Conservation (phyloP, 768 basidiomycete genomes). For the Pisolithus sp. region DNA sequence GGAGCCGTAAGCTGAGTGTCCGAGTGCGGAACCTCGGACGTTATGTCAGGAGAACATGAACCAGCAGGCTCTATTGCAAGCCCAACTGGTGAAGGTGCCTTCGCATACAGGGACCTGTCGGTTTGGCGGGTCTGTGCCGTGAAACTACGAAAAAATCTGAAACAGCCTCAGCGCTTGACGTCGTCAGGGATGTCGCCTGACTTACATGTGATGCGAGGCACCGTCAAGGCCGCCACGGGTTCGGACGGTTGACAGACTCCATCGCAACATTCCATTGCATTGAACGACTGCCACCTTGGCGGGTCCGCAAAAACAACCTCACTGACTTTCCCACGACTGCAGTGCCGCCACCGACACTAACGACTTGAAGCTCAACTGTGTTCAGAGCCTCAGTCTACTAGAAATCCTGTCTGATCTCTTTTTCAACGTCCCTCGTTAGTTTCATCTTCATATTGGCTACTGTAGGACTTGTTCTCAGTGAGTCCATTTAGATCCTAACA, state of each 20-base stretch:
- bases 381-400: too few relatives aligned
- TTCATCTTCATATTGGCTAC: too few relatives aligned
- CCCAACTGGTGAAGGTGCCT: not conserved
- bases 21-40: not conserved
- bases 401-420: too few relatives aligned
- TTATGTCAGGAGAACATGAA: too few relatives aligned
- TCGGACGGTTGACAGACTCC: conserved; percentile 50
- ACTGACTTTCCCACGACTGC: too few relatives aligned
- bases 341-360: too few relatives aligned
- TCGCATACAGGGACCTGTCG: not conserved
- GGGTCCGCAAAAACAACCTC: too few relatives aligned
- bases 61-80: not conserved
- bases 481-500: too few relatives aligned
- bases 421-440: too few relatives aligned
- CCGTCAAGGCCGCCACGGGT: conserved; percentile 32
- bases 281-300: too few relatives aligned
- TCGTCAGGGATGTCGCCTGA: not conserved
- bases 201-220: conserved; percentile 18
- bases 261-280: conserved; percentile 83
- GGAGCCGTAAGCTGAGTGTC: not conserved
- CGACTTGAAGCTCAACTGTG: too few relatives aligned
- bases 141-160: conserved; percentile 5
- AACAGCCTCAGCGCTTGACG: not conserved
- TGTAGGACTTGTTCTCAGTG: too few relatives aligned
- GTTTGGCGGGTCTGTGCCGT: not conserved